Conservation (phyloP, 305 asterid species). For the Solanum hybrid region DNA sequence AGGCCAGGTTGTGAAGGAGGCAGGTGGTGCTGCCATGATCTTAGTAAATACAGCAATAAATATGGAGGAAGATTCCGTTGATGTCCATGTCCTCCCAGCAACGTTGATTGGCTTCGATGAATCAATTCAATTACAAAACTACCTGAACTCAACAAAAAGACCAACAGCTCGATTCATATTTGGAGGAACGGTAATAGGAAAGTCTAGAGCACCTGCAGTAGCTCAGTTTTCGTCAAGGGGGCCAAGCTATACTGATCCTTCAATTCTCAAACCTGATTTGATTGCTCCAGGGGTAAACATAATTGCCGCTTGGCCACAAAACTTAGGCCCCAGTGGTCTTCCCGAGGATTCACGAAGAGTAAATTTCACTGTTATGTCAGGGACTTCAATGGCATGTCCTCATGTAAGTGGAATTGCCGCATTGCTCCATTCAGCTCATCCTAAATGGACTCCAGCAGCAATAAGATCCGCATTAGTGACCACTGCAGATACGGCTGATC, state of each 20-base stretch:
- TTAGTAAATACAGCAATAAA: slow-evolving; percentile 63
- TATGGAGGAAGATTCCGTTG: slow-evolving; percentile 80
- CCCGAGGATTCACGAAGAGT: slow-evolving; percentile 80
- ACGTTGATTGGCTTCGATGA: slow-evolving; percentile 71
- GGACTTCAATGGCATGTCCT: slow-evolving; percentile 97
- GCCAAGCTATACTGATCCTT: slow-evolving; percentile 76
- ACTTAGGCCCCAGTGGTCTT: slow-evolving; percentile 76
- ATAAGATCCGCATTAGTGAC: slow-evolving; percentile 83
- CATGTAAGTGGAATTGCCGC: slow-evolving; percentile 88
- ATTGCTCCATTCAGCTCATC: slow-evolving; percentile 59
- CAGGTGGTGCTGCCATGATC: slow-evolving; percentile 80
- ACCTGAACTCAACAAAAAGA: slow-evolving; percentile 43
- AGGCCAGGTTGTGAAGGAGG: slow-evolving; percentile 73
- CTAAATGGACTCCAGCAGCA: slow-evolving; percentile 76
- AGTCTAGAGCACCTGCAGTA: slow-evolving; percentile 67
- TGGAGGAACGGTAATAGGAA: slow-evolving; percentile 62
- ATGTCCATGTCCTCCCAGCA: slow-evolving; percentile 80
- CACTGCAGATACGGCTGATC: slow-evolving; percentile 56
- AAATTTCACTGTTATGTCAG: slow-evolving; percentile 88
- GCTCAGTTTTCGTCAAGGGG: slow-evolving; percentile 92
- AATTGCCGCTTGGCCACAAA: slow-evolving; percentile 93
- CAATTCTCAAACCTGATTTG: slow-evolving; percentile 79
- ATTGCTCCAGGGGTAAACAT: slow-evolving; percentile 92
- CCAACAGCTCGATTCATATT: slow-evolving; percentile 69
- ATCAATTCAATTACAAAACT: slow-evolving; percentile 37